Evolutionary conservation across 148 eudicot genomes (phyloP).

Genomic region (Rhododendron simsii): DNA sequence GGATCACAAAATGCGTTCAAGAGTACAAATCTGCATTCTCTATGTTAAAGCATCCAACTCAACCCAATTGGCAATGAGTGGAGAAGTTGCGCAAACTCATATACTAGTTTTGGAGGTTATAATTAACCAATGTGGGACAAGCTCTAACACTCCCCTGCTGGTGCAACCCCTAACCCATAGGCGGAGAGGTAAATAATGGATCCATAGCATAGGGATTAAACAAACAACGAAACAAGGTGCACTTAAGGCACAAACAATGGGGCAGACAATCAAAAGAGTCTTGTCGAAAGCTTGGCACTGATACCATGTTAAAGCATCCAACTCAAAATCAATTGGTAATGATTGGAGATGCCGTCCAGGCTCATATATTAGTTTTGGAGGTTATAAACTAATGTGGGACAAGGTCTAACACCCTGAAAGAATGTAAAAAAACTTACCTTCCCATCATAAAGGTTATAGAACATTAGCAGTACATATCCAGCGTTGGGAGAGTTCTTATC

Average conservation of each 20-base stretch:
- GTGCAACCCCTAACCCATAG: background rate
- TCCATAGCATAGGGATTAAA: background rate
- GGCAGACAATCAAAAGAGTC: background rate
- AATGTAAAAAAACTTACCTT: slow-evolving; percentile 44
- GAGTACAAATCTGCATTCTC: background rate
- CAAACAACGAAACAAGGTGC: background rate
- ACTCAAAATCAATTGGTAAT: background rate
- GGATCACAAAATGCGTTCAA: background rate
- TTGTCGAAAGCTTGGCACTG: background rate
- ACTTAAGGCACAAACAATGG: background rate
- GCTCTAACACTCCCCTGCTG: background rate
- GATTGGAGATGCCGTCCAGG: background rate
- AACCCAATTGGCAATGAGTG: background rate
- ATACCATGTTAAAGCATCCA: background rate
- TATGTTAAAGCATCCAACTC: background rate
- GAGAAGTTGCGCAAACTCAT: background rate
- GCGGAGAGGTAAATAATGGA: background rate
- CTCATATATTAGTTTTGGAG: background rate
- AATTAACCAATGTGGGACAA: background rate
- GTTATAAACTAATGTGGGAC: background rate
- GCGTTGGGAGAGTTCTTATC: slow-evolving; percentile 82
- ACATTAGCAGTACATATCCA: slow-evolving; percentile 88
- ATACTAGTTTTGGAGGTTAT: no score
- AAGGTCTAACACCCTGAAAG: background rate
- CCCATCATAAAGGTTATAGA: slow-evolving; percentile 86